These are phyloP conservation scores for Scheffersomyces lignicola DNA, from an alignment of 1,139 yeast species.

Conservation along the genomic window DNA sequence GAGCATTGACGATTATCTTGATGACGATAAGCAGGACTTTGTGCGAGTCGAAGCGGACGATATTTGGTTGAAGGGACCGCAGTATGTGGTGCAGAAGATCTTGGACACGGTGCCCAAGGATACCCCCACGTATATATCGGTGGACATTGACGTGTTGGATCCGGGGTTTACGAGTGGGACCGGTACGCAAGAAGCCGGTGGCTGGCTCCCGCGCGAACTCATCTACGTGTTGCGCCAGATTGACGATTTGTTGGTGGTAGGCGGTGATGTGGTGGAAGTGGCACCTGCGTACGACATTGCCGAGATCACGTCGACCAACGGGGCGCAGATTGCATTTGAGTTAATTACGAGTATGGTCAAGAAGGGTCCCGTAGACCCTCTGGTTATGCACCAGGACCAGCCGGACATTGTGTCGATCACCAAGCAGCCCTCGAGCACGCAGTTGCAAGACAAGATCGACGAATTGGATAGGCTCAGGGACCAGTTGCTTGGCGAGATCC, in stretches of 20 bases:
- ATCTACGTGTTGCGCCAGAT: slow-evolving; percentile 59
- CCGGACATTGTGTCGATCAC: slow-evolving; percentile 7
- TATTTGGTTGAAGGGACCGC: slow-evolving; percentile 61
- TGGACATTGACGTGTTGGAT: slow-evolving; percentile 79
- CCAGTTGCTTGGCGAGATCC: slow-evolving; percentile 15
- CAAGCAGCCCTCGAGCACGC: neutral
- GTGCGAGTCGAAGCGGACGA: slow-evolving; percentile 68
- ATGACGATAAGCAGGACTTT: slow-evolving; percentile 66
- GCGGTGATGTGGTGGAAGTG: slow-evolving; percentile 80
- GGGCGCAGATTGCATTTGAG: slow-evolving; percentile 74
- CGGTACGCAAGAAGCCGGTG: slow-evolving; percentile 83
- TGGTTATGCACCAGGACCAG: neutral
- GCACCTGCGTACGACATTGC: slow-evolving; percentile 73
- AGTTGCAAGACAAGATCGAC: slow-evolving; percentile 13
- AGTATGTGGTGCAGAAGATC: slow-evolving; percentile 51
- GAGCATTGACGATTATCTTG: slow-evolving; percentile 61
- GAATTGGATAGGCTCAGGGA: slow-evolving; percentile 17
- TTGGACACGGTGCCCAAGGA: slow-evolving; percentile 51
- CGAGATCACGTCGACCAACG: slow-evolving; percentile 73
- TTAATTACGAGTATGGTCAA: slow-evolving; percentile 73
- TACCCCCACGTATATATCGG: slow-evolving; percentile 68
- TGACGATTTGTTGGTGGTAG: slow-evolving; percentile 62
- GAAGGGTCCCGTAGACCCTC: slow-evolving; percentile 35
- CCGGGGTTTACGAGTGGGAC: slow-evolving; percentile 83
- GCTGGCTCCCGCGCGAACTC: slow-evolving; percentile 76